Base-by-base conservation (phyloP, 1,284 basidiomycete genomes). In the Fomitopsis betulina region DNA sequence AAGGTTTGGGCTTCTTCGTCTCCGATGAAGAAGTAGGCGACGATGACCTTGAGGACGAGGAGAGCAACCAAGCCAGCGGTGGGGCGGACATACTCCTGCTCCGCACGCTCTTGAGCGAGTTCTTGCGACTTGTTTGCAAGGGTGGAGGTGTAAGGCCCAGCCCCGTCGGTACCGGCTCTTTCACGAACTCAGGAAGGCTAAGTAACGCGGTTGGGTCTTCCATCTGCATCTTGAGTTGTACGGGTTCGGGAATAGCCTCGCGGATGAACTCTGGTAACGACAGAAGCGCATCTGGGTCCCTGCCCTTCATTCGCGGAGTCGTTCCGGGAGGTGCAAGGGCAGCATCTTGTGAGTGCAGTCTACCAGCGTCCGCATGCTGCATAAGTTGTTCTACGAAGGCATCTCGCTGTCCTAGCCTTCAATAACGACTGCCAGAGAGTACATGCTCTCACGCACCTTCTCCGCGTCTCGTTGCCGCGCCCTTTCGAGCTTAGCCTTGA, bases 331-430 rank as follows among this genome's bases (percentile, higher is more conserved):
- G 56, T 13, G 61, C 57, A 55, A 62, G 83, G 67, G 51, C 71
- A 10, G 90, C 89, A 64, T 93, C 90, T 70, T 93, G 90, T 9
- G 79, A 79, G 59, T 86, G 85, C 40, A 92, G 74, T 54, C 90
- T 79, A 17, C 90, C 82, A 2, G 83, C 79, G 58, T 78, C 76
- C 0, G 90, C 87, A 68, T 91, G 89, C 38, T 79, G 75, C 15
- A 83, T 75, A 2, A 93, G 78, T 55, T 85, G 83, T 58, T 87
- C 84, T 2, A 91, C 85, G 66, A 92, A 91, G 17, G 81, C 83
- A 33, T 84, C 80, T 52, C 83, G 81, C 87, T 91, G 27, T 45
- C n/a, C 43, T 10, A 51, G 21, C 17, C 40, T 62, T 30, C 63
- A 56, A 39, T 52, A 50, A 62, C 21, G 62, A 55, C 42, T 52